phyloP scores from a whole-genome alignment of 1,139 yeast genomes.

The Meyerozyma elateridarum region DNA sequence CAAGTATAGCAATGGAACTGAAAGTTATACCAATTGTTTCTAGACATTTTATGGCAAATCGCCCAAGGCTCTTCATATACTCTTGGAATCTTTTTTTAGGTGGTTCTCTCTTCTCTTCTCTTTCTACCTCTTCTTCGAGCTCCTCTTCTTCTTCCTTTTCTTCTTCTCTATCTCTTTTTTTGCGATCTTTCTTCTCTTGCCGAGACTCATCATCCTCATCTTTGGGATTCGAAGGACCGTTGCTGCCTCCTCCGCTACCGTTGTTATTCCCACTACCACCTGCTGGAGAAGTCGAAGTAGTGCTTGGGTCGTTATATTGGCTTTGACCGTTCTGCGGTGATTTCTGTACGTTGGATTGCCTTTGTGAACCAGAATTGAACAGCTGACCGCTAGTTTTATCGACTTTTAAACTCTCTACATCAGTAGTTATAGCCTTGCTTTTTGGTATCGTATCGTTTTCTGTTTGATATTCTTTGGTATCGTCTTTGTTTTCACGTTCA shows the following conservation, averaged over 20 bases:
- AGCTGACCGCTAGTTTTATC: too few species aligned
- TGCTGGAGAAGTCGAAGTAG: constrained; percentile 3
- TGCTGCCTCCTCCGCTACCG: constrained; percentile 1
- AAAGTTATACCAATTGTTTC: constrained; percentile 76
- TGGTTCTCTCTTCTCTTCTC: constrained; percentile 10
- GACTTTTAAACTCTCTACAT: constrained; percentile 8
- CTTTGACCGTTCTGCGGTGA: too few species aligned
- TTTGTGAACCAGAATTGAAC: too few species aligned
- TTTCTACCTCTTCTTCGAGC: constrained; percentile 10
- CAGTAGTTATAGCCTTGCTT: constrained; percentile 12
- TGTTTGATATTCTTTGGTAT: constrained; percentile 9
- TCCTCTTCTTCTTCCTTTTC: constrained; percentile 13
- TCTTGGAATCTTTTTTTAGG: constrained; percentile 11
- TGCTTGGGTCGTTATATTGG: too few species aligned
- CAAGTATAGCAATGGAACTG: constrained; percentile 67
- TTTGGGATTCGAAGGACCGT: constrained; percentile 12
- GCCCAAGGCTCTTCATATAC: constrained; percentile 16
- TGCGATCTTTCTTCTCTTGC: constrained; percentile 5
- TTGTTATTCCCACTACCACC: constrained; percentile 7
- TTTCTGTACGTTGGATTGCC: too few species aligned
- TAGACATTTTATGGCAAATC: constrained; percentile 46
- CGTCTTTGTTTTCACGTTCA: constrained; percentile 1
- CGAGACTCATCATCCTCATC: constrained; percentile 8
- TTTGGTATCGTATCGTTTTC: constrained; percentile 16
- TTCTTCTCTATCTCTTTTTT: constrained; percentile 13